Conservation (phyloP, 129 eudicot species). For the Apium graveolens region DNA sequence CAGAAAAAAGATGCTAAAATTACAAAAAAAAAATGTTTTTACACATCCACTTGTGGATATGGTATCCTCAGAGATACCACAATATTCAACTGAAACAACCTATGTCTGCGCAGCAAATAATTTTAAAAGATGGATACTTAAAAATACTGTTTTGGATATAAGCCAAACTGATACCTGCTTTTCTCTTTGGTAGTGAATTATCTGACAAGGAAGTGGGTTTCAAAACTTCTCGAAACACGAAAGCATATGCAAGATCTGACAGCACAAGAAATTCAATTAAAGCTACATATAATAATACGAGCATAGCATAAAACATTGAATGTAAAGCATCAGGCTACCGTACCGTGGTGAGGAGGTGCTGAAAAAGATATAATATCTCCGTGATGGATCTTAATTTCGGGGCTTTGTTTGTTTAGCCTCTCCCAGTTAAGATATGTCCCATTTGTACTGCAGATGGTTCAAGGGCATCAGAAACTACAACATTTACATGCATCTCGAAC, state of each 20-base stretch:
- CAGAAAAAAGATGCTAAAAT: neutral
- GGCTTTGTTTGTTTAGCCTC: conserved; percentile 48
- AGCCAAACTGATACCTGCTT: conserved; percentile 50
- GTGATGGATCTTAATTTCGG: conserved; percentile 64
- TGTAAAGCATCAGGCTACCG: conserved; percentile 34
- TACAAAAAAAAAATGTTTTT: neutral
- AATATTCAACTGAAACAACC: neutral
- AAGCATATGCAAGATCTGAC: conserved; percentile 81
- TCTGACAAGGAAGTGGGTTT: conserved; percentile 33
- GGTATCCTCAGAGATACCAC: neutral
- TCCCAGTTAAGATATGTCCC: conserved; percentile 86
- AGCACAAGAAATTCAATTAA: conserved; percentile 10
- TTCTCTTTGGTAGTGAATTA: conserved; percentile 49
- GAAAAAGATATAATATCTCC: conserved; percentile 88
- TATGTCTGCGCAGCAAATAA: neutral
- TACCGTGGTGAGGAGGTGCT: conserved; percentile 85
- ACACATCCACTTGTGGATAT: neutral
- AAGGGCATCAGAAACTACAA: conserved; percentile 14
- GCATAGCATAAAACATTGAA: neutral
- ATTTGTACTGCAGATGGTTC: conserved; percentile 62
- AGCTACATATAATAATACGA: neutral
- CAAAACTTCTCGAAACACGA: conserved; percentile 77
- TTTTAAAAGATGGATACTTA: neutral
- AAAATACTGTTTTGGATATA: neutral
- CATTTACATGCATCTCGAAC: conserved; percentile 4